Percentiles rank a stretch among this genome's conserved stretches.
phyloP scores from a whole-genome alignment of 1,139 yeast genomes.

The Saccharomyces hybrid region DNA sequence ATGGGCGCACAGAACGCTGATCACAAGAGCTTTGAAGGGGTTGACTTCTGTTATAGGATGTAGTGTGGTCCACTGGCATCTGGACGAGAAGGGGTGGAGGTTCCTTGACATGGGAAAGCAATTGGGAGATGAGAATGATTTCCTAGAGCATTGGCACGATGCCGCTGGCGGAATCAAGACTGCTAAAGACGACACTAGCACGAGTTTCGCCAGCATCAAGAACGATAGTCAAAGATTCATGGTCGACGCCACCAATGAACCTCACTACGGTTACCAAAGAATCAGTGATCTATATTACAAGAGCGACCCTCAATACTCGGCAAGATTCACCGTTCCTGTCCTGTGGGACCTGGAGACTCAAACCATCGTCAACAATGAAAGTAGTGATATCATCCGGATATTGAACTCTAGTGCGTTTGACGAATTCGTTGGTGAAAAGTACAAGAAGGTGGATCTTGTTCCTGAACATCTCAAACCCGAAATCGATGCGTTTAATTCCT shows the following conservation, averaged over 20 bases:
- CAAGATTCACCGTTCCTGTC: conserved; percentile 86
- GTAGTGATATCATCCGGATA: conserved; percentile 81
- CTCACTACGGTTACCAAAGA: conserved; percentile 51
- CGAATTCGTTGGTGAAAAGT: conserved; percentile 40
- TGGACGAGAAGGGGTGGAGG: conserved; percentile 85
- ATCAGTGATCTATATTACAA: conserved; percentile 66
- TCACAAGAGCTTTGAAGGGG: conserved; percentile 73
- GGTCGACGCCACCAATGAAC: conserved; percentile 48
- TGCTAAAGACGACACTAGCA: conserved; percentile 11
- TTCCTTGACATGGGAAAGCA: conserved; percentile 44
- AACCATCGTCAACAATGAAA: conserved; percentile 85
- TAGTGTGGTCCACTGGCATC: conserved; percentile 81
- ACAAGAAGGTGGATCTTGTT: conserved; percentile 49
- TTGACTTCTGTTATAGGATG: conserved; percentile 50
- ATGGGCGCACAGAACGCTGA: conserved; percentile 85
- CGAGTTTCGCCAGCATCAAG: conserved; percentile 12
- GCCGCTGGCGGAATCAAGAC: conserved; percentile 22
- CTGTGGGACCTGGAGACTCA: conserved; percentile 79
- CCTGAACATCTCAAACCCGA: conserved; percentile 47
- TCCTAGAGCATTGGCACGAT: conserved; percentile 11
- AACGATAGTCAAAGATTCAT: conserved; percentile 21
- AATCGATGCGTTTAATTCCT: conserved; percentile 73
- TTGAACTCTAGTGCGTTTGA: conserved; percentile 62
- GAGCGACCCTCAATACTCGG: conserved; percentile 67
- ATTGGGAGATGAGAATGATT: conserved; percentile 41